A percentile compares a stretch with the other conserved stretches of the same genome.
phyloP scores from a whole-genome alignment of 2,329 filamentous ascomycete genomes.

The Incumbomyces delicatus region DNA sequence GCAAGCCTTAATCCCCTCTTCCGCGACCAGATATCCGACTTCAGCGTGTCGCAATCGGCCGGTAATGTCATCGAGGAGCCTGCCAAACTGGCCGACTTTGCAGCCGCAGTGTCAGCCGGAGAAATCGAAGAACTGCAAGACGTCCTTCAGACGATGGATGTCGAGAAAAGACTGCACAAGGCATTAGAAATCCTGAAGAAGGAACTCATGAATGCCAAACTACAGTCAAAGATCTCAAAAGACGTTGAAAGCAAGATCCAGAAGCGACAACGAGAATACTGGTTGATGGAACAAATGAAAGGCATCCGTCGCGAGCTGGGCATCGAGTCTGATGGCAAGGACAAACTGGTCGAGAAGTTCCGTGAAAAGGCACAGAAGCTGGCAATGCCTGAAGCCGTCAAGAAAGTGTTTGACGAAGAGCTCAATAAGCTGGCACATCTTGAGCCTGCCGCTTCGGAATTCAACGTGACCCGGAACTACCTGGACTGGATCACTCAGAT shows the following conservation, averaged over 20 bases:
- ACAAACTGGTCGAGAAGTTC: conserved; percentile 95
- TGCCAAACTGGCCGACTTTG: conserved; percentile 91
- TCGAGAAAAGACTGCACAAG: conserved; percentile 87
- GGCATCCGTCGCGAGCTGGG: conserved; percentile 91
- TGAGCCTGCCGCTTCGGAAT: conserved; percentile 91
- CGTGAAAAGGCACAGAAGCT: conserved; percentile 88
- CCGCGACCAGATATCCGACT: conserved; percentile 93
- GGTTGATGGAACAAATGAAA: conserved; percentile 99
- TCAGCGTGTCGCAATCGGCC: conserved; percentile 87
- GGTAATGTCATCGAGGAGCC: conserved; percentile 94
- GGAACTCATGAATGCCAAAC: conserved; percentile 93
- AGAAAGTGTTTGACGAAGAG: conserved; percentile 97
- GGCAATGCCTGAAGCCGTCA: conserved; percentile 92
- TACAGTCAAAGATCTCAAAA: conserved; percentile 95
- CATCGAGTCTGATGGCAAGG: conserved; percentile 94
- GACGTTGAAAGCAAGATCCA: conserved; percentile 96
- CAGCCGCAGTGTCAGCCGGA: conserved; percentile 89
- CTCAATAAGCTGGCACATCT: conserved; percentile 93
- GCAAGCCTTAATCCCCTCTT: conserved; percentile 89
- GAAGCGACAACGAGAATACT: conserved; percentile 95
- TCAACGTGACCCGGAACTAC: conserved; percentile 97
- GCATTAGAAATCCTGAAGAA: conserved; percentile 90
- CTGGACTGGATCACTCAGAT: conserved; percentile 98
- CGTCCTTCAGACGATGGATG: conserved; percentile 76
- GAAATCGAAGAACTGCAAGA: conserved; percentile 88